Evolutionary conservation across 1,284 basidiomycete genomes (phyloP), one percentile per base, ranked within the genome.

Genomic region (Pterulicium gracile): DNA sequence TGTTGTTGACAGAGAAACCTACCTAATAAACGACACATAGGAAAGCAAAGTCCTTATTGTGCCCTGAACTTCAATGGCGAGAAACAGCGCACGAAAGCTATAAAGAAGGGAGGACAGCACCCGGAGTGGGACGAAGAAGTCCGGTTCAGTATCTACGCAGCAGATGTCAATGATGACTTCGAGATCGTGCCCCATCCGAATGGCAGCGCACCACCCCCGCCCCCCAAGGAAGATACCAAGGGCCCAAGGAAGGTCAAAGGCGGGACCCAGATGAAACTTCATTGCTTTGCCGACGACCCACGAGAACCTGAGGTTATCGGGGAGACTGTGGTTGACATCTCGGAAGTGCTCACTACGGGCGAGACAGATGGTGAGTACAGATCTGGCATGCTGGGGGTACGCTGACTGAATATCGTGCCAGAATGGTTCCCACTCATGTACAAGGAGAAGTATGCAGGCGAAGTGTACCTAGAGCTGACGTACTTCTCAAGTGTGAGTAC

Each of bases 111-210:
- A 45, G 96, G 96, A 3, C 95, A 98, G 63, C 92, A 96, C 63
- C 96, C 95, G 4, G 88, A 91, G 62, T 99, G 96, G 95, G 96
- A 99, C 61, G 92, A 96, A 58, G 95, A 99, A 66, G 74, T 98
- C 54, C 85, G 96, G 41, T 98, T 98, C 64, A 84, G 86, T 23
- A 72, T 99, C 50, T 79, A 75, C 54, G 36, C n/a, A 39, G 91
- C 95, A 58, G 89, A 92, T 53, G 67, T 75, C 17, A 78, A 87
- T 46, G 82, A 84, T 55, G 70, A 78, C 44, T 39, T 39, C 36
- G 36, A 39, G 36, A 39, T 39, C n/a, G 36, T 39, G n/a, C 63
- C 69, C 2, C 60, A 65, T 44, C 72, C 68, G 27, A 67, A 72
- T 42, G 71, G 73, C 15, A 71, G 72, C 2, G 76, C 82, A 20